Evolutionary conservation across 345 rosid species (phyloP), one percentile per base, ranked within the genome.

Genomic region (Aquilaria yunnanensis): DNA sequence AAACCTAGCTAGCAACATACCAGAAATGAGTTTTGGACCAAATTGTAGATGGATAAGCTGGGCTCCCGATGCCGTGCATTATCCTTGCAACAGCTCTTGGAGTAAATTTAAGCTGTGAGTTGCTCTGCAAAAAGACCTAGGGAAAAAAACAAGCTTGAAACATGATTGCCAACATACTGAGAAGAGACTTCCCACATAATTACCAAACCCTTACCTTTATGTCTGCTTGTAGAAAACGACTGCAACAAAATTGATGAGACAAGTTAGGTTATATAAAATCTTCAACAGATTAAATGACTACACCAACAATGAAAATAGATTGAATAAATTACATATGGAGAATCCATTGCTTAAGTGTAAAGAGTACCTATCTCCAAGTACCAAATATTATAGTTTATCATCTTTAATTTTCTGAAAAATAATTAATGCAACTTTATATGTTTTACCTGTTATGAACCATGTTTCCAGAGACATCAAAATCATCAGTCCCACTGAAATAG

Each of bases 21-120:
- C 99, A 94, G 84, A 94, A 94, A 86, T 94, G 96, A 67, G 92
- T 79, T 74, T 72, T 88, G 32, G 88, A 84, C 99, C 99, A 90
- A 65, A 68, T 63, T 63, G 89, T 50, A 69, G 85, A 79, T 2
- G 88, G 91, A 73, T 88, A 94, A 12, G 95, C 90, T 67, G 96
- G 97, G 77, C 99, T 94, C 60, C 83, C 81, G 75, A 90, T 82
- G 72, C 95, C 97, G 66, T 90, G 97, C 89, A 94, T 81, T 83
- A 90, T 86, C 72, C 97, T 94, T 51, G 96, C 96, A 47, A 92
- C 69, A 62, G 93, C 89, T 76, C 99, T 83, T 45, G 97, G 97
- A 56, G 96, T 94, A 74, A 94, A 90, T 76, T 88, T 94, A 31
- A 80, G 77, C 12, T 94, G 85, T 2, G 82, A 80, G 68, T 88